A percentile compares a stretch with the other conserved stretches of the same genome.
Conservation (phyloP, 2,329 filamentous ascomycete genomes). For the Botrytis cinerea region DNA sequence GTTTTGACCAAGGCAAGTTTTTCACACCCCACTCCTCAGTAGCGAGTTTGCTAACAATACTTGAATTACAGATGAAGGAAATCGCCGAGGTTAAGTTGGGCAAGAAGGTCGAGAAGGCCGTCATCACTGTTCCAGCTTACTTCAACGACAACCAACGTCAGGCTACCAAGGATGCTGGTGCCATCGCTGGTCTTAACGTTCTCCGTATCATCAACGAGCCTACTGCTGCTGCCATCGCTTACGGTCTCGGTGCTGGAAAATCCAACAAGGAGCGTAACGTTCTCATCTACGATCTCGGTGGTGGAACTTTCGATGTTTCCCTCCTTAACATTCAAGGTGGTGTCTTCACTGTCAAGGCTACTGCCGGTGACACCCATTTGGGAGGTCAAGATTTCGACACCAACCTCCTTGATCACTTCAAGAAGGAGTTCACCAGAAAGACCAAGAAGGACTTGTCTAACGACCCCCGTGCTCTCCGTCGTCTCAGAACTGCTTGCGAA, state of each 20-base stretch:
- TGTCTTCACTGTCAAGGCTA: constrained; percentile 99
- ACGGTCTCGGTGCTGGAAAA: constrained; percentile 94
- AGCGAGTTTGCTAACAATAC: constrained; percentile 3
- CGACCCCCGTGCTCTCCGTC: constrained; percentile 89
- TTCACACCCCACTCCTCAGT: constrained; percentile 6
- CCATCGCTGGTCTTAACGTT: constrained; percentile 95
- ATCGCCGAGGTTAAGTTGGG: constrained; percentile 97
- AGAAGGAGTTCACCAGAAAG: constrained; percentile 87
- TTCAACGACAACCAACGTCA: constrained; percentile 99
- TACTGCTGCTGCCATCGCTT: constrained; percentile 95
- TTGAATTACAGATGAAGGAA: constrained; percentile 85
- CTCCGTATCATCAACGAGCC: constrained; percentile 99
- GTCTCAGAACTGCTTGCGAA: constrained; percentile 97
- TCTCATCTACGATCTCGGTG: constrained; percentile 99
- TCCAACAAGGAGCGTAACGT: constrained; percentile 98
- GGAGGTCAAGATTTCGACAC: constrained; percentile 97
- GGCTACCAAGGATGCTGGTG: constrained; percentile 98
- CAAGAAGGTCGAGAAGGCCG: constrained; percentile 98
- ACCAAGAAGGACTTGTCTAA: constrained; percentile 76
- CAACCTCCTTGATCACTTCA: constrained; percentile 93
- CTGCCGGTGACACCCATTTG: constrained; percentile 94
- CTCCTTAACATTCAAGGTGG: constrained; percentile 98
- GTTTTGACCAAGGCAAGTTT: constrained; percentile 85
- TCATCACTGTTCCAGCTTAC: constrained; percentile 98
- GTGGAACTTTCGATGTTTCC: constrained; percentile 99